Base-by-base conservation (phyloP, 805 yeast genomes). In the Debaryomyces hansenii region DNA sequence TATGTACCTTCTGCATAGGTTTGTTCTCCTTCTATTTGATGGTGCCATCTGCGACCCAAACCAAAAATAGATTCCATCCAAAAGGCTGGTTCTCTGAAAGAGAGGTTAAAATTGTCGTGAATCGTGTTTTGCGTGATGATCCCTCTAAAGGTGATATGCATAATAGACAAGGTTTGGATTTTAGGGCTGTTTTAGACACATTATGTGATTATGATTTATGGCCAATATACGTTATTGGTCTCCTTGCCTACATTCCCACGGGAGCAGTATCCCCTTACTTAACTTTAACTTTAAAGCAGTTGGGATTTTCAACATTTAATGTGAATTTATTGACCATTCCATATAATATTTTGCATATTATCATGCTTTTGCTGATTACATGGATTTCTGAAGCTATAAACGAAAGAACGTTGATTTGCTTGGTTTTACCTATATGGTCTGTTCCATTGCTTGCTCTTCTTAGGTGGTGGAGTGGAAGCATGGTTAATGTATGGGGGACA, bases 111-210 rank as follows among this genome's bases (percentile, higher is more conserved):
- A 80, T 83, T 45, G 66, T 81, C 27, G 85, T 80, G 42, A 82
- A 82, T 57, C 68, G 81, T 49, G 71, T 83, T 2, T 60, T 83
- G 42, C 65, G 86, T 52, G 87, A 83, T 57, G 88, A 83, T 55
- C 87, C 87, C 6, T 56, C 70, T 4, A 72, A 72, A 51, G 85
- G 86, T 20, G 85, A 80, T 50, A 80, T 82, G 86, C 72, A 82
- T 57, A 82, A 83, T 56, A 69, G 85, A 57, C 78, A 78, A 53
- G 81, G 83, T 4, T 58, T 83, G 15, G 59, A 72, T 2, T 51
- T 66, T 4, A 67, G 58, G 39, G 70, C 66, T 59, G 51, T 83
- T 14, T 58, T 64, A 53, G 53, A 63, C 16, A 64, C 80, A 3
- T 41, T 80, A 10, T 37, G 52, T 1, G 87, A 83, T 56, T 79